These are phyloP conservation scores for Solanum piurae DNA, from an alignment of 257 asterid genomes.

Conservation along the genomic window DNA sequence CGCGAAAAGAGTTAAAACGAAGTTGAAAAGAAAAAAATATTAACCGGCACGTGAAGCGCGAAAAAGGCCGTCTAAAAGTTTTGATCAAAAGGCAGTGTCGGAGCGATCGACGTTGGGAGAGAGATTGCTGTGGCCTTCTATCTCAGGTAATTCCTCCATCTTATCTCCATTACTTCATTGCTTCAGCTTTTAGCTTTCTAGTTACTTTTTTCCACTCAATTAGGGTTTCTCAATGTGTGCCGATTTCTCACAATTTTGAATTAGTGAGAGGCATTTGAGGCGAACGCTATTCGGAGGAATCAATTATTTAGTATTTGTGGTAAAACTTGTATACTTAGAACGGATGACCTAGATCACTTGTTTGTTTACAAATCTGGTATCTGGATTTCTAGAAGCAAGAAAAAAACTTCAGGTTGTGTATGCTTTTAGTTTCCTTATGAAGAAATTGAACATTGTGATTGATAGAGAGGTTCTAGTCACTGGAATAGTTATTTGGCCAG, in stretches of 20 bases:
- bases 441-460: background rate
- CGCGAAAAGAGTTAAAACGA: background rate
- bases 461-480: background rate
- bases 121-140: background rate
- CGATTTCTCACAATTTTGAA: background rate
- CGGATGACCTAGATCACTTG: background rate
- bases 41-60: background rate
- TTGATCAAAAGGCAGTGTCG: background rate
- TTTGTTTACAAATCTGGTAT: background rate
- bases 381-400: background rate
- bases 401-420: background rate
- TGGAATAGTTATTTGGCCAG: background rate
- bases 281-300: background rate
- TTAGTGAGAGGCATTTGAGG: background rate
- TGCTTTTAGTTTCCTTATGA: background rate
- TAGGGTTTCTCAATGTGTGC: slow-evolving; percentile 61
- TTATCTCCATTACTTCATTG: slow-evolving; percentile 8
- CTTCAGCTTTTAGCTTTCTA: slow-evolving; percentile 35
- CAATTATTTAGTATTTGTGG: background rate
- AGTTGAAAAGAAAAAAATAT: background rate
- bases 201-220: slow-evolving; percentile 23
- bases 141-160: background rate
- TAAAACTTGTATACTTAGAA: background rate
- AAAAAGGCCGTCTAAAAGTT: background rate
- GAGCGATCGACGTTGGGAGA: background rate